These are phyloP conservation scores for Cystofilobasidium capitatum DNA, from an alignment of 768 basidiomycete species.

Conservation along the genomic window DNA sequence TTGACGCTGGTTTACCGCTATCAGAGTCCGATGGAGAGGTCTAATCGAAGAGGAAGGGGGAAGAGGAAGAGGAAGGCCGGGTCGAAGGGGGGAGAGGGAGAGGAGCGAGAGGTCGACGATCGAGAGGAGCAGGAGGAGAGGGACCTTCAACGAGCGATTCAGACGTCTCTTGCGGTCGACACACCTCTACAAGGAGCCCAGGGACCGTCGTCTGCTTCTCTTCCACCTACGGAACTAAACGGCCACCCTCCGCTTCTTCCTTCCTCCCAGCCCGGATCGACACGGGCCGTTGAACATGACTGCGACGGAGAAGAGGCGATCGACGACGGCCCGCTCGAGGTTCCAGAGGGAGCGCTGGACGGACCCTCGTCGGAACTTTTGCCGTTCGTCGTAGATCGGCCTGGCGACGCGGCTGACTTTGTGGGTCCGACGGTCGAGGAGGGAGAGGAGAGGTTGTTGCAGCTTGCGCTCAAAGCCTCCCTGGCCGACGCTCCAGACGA, in stretches of 20 bases:
- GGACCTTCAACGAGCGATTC: background rate
- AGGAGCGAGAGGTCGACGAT: background rate
- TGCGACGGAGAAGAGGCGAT: background rate
- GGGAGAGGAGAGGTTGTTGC: background rate
- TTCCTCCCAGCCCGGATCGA: background rate
- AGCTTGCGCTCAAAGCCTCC: conserved; percentile 9
- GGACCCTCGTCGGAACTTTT: background rate
- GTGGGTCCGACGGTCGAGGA: too few species aligned
- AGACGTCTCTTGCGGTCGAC: background rate
- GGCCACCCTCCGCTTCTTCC: background rate
- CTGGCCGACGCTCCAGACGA: background rate
- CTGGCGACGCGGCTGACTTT: background rate
- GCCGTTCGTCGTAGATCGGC: background rate
- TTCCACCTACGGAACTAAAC: background rate
- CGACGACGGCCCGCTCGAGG: background rate
- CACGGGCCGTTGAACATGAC: background rate
- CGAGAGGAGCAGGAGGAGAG: conserved; percentile 29
- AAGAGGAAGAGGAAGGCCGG: conserved; percentile 15
- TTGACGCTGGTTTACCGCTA: conserved; percentile 38
- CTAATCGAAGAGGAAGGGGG: background rate
- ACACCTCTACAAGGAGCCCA: background rate
- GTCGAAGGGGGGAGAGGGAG: conserved; percentile 17
- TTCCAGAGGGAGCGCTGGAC: background rate
- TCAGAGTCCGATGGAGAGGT: conserved; percentile 16
- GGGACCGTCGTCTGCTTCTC: background rate